Conservation (phyloP, 352 stramenopile genomes). For the Phytopythium helicoides region DNA sequence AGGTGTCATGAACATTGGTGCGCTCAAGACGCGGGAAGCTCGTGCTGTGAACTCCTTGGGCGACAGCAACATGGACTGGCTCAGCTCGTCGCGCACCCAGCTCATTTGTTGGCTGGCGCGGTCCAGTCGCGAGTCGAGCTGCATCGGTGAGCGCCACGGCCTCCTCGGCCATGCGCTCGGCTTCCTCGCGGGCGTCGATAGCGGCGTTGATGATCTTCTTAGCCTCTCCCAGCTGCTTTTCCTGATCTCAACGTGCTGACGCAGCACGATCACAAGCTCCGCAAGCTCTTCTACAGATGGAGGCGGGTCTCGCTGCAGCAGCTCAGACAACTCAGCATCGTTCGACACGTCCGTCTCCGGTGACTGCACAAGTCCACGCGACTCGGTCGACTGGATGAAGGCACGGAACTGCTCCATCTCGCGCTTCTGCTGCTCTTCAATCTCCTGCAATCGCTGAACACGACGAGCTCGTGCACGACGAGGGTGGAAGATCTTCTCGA, state of each 20-base stretch:
- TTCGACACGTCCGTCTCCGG: constrained; percentile 6
- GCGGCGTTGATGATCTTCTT: constrained; percentile 71
- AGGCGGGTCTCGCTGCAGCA: constrained; percentile 41
- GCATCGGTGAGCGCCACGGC: constrained; percentile 64
- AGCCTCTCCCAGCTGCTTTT: constrained; percentile 69
- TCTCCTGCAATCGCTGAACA: constrained; percentile 61
- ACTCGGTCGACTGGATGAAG: constrained; percentile 73
- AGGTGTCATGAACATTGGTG: constrained; percentile 2
- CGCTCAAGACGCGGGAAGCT: constrained; percentile 5
- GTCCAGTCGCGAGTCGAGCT: constrained; percentile 74
- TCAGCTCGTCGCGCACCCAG: constrained; percentile 19
- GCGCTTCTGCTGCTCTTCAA: constrained; percentile 70
- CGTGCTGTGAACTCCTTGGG: constrained; percentile 4
- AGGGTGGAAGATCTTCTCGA: constrained; percentile 78
- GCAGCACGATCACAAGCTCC: constrained; percentile 66
- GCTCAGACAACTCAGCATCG: constrained; percentile 54
- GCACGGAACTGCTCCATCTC: constrained; percentile 89
- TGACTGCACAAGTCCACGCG: constrained; percentile 16
- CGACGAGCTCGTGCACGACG: constrained; percentile 52
- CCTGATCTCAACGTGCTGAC: constrained; percentile 72
- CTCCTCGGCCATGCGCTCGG: constrained; percentile 69
- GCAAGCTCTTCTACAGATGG: constrained; percentile 45
- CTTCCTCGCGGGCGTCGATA: constrained; percentile 74
- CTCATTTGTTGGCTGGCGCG: constrained; percentile 47
- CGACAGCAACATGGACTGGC: constrained; percentile 10